phyloP scores from a whole-genome alignment of 2,329 filamentous ascomycete genomes.

The Alternaria sp. region DNA sequence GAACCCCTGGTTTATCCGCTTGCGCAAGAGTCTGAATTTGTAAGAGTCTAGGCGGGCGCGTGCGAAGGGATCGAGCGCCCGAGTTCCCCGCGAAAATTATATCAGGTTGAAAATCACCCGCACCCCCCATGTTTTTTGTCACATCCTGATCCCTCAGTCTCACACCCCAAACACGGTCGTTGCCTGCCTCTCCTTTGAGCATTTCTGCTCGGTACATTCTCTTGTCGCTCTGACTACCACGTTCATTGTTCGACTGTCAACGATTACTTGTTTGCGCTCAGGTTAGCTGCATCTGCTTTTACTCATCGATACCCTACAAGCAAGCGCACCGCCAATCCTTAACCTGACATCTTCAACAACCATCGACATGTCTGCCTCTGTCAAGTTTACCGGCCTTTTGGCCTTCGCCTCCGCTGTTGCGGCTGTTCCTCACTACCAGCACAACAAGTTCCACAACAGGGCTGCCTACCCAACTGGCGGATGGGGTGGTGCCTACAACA shows the following conservation, averaged over 20 bases:
- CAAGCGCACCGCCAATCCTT: conserved; percentile 11
- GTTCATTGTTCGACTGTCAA: conserved; percentile 21
- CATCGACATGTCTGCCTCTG: conserved; percentile 47
- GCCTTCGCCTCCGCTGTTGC: conserved; percentile 54
- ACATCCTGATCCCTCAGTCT: conserved; percentile 15
- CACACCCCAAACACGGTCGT: conserved; percentile 15
- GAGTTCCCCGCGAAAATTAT: conserved; percentile 12
- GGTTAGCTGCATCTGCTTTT: conserved; percentile 21
- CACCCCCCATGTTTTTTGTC: conserved; percentile 8
- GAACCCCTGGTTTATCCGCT: conserved; percentile 15
- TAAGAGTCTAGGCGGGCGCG: conserved; percentile 5
- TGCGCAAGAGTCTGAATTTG: conserved; percentile 16
- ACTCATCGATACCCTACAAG: conserved; percentile 17
- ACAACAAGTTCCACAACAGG: conserved; percentile 43
- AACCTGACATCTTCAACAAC: conserved; percentile 21
- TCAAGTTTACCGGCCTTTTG: conserved; percentile 54
- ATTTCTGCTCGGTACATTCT: conserved; percentile 24
- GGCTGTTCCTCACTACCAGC: conserved; percentile 49
- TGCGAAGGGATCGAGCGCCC: conserved; percentile 5
- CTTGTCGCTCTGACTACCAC: conserved; percentile 16
- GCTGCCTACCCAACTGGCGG: conserved; percentile 45
- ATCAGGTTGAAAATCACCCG: conserved; percentile 16
- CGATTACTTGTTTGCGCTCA: conserved; percentile 21
- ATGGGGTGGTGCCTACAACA: conserved; percentile 40
- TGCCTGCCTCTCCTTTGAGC: conserved; percentile 21